Evolutionary conservation across 169 alveolate genomes (phyloP), one percentile per base, ranked within the genome.

Genomic region (Plasmodium inui): DNA sequence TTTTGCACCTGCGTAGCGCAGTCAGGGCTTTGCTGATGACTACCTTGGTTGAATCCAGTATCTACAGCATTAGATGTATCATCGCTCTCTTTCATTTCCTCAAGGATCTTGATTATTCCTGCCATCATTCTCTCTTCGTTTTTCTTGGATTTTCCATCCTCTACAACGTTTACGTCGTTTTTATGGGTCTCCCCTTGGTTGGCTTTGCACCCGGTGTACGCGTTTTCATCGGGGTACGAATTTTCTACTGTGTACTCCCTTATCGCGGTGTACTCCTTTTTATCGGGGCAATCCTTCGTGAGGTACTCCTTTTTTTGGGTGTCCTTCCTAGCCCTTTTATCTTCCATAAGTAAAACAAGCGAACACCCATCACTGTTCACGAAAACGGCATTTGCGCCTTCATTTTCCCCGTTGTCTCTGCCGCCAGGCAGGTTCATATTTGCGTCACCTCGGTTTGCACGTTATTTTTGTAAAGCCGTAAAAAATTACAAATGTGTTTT

Each of bases 291-390:
- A 6, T 10, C 55, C 55, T 44, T 44, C 12, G 4, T 0, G 55
- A n/a, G 39, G 41, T 22, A 22, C 19, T 78, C 53, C 53, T 8
- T 46, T 2, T 61, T 30, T n/a, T 17, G 44, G 79, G 57, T 41
- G 61, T 70, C 91, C 78, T 80, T 71, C 44, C 72, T 81, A 67
- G 19, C 76, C 34, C 12, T 81, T 6, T 71, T 76, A 12, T 82
- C n/a, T 12, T 41, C 94, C 44, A 81, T 71, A 19, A 91, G 14
- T 61, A 91, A 81, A 61, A 91, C 95, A 72, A 91, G 92, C 26
- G 95, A 82, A 37, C 95, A 91, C 74, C 46, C 83, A 71, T 91
- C 95, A 72, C 76, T 50, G 26, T 74, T 22, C 41, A 74, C 22
- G 39, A 91, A 91, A 82, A 14, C 19, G 30, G 44, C 72, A 37